phyloP scores from a whole-genome alignment of 768 basidiomycete genomes.

The Collybiopsis confluens region DNA sequence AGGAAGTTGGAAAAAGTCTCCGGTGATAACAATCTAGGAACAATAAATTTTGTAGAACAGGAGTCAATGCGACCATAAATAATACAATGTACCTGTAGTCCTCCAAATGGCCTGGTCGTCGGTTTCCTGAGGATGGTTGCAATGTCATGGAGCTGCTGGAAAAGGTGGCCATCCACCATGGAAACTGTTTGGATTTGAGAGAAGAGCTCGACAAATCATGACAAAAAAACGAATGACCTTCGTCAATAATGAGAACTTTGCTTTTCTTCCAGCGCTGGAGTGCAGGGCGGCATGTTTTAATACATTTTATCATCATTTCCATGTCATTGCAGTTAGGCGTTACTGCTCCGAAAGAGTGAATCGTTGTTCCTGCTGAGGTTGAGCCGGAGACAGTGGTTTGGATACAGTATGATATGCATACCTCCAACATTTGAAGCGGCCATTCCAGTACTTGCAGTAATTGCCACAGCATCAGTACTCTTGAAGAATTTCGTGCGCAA shows the following conservation, averaged over 20 bases:
- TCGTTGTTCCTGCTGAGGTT: slow-evolving; percentile 50
- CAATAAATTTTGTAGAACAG: not conserved
- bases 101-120: slow-evolving; percentile 57
- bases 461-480: slow-evolving; percentile 54
- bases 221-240: slow-evolving; percentile 30
- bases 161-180: slow-evolving; percentile 74
- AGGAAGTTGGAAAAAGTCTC: slow-evolving; percentile 84
- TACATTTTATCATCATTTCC: slow-evolving; percentile 44
- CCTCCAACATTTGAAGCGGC: slow-evolving; percentile 73
- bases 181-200: slow-evolving; percentile 56
- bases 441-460: slow-evolving; percentile 74
- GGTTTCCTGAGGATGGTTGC: slow-evolving; percentile 50
- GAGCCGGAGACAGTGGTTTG: slow-evolving; percentile 28
- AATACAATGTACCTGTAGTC: slow-evolving; percentile 53
- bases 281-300: slow-evolving; percentile 68
- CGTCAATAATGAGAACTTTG: slow-evolving; percentile 59
- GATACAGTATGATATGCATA: slow-evolving; percentile 6
- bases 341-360: slow-evolving; percentile 76
- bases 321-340: slow-evolving; percentile 54
- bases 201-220: slow-evolving; percentile 5
- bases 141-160: slow-evolving; percentile 65
- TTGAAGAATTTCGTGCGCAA: slow-evolving; percentile 45
- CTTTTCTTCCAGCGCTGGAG: slow-evolving; percentile 62
- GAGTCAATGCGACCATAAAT: not conserved
- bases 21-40: slow-evolving; percentile 62